A percentile compares a stretch with the other conserved stretches of the same genome.
Conservation (phyloP, 495 filamentous ascomycete species). For the Recurvomyces mirabilis region DNA sequence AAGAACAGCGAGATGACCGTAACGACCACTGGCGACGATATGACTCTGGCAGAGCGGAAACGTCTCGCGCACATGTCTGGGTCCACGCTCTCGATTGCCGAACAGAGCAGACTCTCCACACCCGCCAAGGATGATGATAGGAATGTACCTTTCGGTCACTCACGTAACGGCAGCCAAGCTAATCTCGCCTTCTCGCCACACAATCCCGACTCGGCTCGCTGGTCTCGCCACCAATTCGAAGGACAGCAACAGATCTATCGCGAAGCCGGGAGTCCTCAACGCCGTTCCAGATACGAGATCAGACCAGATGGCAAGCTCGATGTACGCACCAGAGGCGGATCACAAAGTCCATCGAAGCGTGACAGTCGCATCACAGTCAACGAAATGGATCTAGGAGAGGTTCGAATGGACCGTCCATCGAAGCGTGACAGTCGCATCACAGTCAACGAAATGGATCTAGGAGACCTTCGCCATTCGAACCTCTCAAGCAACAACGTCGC, state of each 20-base stretch:
- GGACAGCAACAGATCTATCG: slow-evolving; percentile 39
- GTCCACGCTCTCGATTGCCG: slow-evolving; percentile 38
- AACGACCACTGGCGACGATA: too few species aligned
- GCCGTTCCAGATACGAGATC: slow-evolving; percentile 29
- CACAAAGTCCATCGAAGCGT: slow-evolving; percentile 13
- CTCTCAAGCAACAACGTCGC: too few species aligned
- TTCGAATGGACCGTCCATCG: neutral
- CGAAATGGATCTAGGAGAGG: neutral
- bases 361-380: slow-evolving; percentile 2
- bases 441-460: neutral
- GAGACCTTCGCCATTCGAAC: neutral
- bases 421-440: neutral
- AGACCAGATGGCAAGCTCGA: slow-evolving; percentile 16
- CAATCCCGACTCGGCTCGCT: slow-evolving; percentile 30
- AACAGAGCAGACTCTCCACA: slow-evolving; percentile 35
- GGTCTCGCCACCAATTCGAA: slow-evolving; percentile 36
- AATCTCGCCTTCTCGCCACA: slow-evolving; percentile 34
- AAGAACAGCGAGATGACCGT: slow-evolving; percentile 62
- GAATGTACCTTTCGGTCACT: slow-evolving; percentile 65
- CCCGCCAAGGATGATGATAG: slow-evolving; percentile 46
- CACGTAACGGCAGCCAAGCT: slow-evolving; percentile 47
- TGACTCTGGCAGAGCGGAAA: slow-evolving; percentile 28
- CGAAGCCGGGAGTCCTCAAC: slow-evolving; percentile 32
- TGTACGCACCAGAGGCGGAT: slow-evolving; percentile 31
- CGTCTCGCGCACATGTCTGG: slow-evolving; percentile 29